A percentile compares a stretch with the other conserved stretches of the same genome.
phyloP scores from a whole-genome alignment of 139 green algal species.

The Zygnema cylindricum region DNA sequence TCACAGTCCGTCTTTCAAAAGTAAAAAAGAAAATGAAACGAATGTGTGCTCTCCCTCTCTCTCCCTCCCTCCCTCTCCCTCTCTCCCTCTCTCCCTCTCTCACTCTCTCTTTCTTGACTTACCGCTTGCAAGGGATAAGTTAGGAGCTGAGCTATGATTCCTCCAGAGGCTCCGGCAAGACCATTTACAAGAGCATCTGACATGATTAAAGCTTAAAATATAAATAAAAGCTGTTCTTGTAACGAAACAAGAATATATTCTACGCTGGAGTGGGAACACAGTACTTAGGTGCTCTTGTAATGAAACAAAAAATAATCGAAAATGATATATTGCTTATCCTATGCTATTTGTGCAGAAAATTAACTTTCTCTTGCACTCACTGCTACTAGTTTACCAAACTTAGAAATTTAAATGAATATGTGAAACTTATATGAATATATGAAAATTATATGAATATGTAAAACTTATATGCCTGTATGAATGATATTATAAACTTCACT shows the following conservation, averaged over 20 bases:
- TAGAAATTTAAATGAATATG: neutral
- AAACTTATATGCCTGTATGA: neutral
- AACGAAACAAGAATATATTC: too few species aligned
- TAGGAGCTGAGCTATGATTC: conserved; percentile 59
- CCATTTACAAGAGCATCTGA: conserved; percentile 57
- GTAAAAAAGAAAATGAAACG: too few species aligned
- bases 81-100: too few species aligned
- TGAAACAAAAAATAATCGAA: neutral
- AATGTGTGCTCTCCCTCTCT: too few species aligned
- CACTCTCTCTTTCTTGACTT: too few species aligned
- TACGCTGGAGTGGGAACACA: neutral
- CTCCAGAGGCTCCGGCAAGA: conserved; percentile 60
- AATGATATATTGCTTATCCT: neutral
- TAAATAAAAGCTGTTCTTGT: too few species aligned
- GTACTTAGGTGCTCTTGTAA: neutral
- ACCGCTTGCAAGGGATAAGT: conserved; percentile 69
- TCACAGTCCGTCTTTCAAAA: too few species aligned
- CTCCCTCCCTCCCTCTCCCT: too few species aligned
- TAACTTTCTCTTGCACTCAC: too few species aligned
- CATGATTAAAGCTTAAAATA: conserved; percentile 43
- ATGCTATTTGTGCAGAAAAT: neutral
- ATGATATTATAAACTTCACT: neutral
- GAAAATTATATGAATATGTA: neutral
- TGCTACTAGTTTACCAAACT: too few species aligned
- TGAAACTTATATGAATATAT: neutral